Base-by-base conservation (phyloP, 441 rosid genomes). In the Croton laevigatus region DNA sequence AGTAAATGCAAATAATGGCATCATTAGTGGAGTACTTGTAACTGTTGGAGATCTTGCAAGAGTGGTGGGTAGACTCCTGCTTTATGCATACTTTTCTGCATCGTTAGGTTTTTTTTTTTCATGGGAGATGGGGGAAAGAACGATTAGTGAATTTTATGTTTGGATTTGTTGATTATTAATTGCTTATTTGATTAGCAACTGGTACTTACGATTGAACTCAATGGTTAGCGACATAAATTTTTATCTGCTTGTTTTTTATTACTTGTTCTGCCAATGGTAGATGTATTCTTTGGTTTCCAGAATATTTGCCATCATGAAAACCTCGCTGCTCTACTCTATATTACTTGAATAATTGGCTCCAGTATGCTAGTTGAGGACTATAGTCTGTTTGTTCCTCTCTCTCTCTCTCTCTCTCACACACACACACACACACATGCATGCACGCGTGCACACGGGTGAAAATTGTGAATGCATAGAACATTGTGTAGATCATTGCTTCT, bases 11-110 rank as follows among this genome's bases (percentile, higher is more conserved):
- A 94, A 94, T 81, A 91, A 82, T 81, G 96, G 97, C 66, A 87
- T 94, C 71, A 83, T 92, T 55, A 94, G 90, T 78, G 99, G 98
- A 85, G 98, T 96, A 80, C 98, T 94, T 76, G 88, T 91, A 76
- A 96, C 99, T 71, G 97, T 96, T 80, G 98, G 99, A 75, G 98
- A 96, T 87, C 98, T 96, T 87, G 98, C 97, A 72, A 91, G 96
- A 84, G 99, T 96, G 97, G 99, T 96, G 81, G 72, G 98, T 87
- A 49, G 66, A 76, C 53, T 73, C 73, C 13, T 61, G 37, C 59
- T 38, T 69, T 62, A 12, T 23, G 9, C 14, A 51, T 59, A 46
- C 34, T 73, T 71, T 72, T 48, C 10, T 49, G 63, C 48, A 23
- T 6, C 4, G 2, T 37, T 49, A 32, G 55, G 22, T 54, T 36